Base-by-base conservation (phyloP, 169 alveolate species). In the Cryptosporidium ubiquitum region DNA sequence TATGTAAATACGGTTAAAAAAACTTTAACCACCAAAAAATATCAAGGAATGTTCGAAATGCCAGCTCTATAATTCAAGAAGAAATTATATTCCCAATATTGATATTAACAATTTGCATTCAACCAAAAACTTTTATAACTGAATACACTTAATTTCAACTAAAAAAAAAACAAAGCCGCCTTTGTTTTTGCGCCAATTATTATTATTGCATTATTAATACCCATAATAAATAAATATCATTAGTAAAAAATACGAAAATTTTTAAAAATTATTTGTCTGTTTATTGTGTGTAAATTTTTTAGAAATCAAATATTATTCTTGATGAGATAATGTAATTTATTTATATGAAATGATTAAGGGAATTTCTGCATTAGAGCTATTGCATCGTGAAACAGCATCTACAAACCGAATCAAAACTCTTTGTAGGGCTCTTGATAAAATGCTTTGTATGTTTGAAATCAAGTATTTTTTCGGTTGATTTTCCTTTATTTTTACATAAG, bases 331-430 rank as follows among this genome's bases (percentile, higher is more conserved):
- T 55, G 37, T 55, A 23, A 55, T 55, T 20, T 55, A 20, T 9
- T 16, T 55, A n/a, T 55, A 26, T 55, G 66, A 29, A 55, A 61
- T 61, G 89, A 79, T 79, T 23, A 23, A 47, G 44, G 68, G 75
- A 61, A 42, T 47, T 12, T 79, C 89, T 0, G 89, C 89, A 61
- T 79, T 79, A 47, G 89, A 79, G 29, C 20, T 79, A 64, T 79
- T 61, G 16, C 31, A 79, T 9, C 68, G 58, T 40, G 89, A 79
- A 58, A 44, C 74, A 40, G 39, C 73, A 37, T 61, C 79, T 42
- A 42, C 89, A 60, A 79, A 79, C n/a, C 68, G 89, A 64, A 79
- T 79, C n/a, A 64, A 40, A 49, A 79, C 89, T 16, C 64, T 66
- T 23, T 61, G 68, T 60, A 18, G 52, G 3, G 61, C 40, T 26